Conservation (phyloP, 192 early-diverging fungal genomes). For the Oehlia diaphana region DNA sequence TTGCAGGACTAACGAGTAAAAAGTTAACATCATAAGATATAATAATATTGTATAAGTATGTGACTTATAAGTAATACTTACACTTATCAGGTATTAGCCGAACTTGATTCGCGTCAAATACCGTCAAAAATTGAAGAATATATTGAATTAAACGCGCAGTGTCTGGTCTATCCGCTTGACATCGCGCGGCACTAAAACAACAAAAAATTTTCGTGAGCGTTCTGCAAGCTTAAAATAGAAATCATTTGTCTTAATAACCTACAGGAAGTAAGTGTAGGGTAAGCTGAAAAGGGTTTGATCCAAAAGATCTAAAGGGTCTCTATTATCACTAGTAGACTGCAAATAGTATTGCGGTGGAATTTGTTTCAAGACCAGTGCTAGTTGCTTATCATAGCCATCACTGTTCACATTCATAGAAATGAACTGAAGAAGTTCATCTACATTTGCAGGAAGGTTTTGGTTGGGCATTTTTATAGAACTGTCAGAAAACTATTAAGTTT, state of each 20-base stretch:
- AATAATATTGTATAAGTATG: background rate
- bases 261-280: conserved; percentile 27
- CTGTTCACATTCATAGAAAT: background rate
- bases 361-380: conserved; percentile 1
- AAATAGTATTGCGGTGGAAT: background rate
- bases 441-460: background rate
- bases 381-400: background rate
- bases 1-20: background rate
- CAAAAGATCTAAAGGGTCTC: conserved; percentile 23
- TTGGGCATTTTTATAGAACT: background rate
- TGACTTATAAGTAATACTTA: background rate
- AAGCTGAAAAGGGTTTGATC: background rate
- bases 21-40: background rate
- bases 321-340: conserved; percentile 10
- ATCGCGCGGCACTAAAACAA: conserved; percentile 21
- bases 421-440: conserved; percentile 6
- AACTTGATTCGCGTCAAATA: conserved; percentile 18
- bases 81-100: conserved; percentile 22
- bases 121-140: conserved; percentile 5
- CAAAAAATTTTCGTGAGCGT: background rate
- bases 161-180: conserved; percentile 14
- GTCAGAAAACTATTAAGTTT: too few species aligned
- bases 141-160: conserved; percentile 9
- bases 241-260: background rate
- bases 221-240: background rate